Conservation (phyloP, 257 asterid genomes). For the Galeopsis tetrahit region DNA sequence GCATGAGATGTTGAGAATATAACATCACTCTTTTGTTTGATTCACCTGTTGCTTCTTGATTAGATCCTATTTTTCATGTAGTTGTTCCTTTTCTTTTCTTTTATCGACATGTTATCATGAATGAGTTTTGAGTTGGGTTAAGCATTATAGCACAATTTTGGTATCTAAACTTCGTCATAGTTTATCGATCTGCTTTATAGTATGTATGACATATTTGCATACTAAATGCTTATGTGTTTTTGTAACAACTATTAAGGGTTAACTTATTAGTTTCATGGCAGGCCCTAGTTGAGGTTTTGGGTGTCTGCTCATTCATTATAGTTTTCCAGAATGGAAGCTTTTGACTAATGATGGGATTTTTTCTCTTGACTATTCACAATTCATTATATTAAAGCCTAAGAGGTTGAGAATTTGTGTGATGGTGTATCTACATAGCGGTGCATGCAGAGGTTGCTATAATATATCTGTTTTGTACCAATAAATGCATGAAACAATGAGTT, state of each 20-base stretch:
- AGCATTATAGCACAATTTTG: not conserved
- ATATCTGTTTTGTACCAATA: conserved; percentile 21
- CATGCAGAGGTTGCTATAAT: conserved; percentile 17
- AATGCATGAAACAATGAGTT: not conserved
- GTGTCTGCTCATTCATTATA: not conserved
- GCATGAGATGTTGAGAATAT: conserved; percentile 18
- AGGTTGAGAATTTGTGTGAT: not conserved
- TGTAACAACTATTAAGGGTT: conserved; percentile 14
- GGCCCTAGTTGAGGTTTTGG: conserved; percentile 15
- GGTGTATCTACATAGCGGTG: conserved; percentile 24
- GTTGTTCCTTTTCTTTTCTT: not conserved
- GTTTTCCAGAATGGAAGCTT: conserved; percentile 2
- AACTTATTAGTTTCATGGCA: conserved; percentile 5
- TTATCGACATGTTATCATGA: conserved; percentile 15
- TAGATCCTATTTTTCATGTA: conserved; percentile 18
- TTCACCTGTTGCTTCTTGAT: conserved; percentile 17
- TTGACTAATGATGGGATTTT: not conserved
- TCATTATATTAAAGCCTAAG: conserved; percentile 18
- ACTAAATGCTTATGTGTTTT: conserved; percentile 6
- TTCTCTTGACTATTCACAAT: conserved; percentile 7
- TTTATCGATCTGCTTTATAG: conserved; percentile 15
- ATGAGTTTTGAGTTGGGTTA: conserved; percentile 27
- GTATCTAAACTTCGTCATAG: conserved; percentile 8
- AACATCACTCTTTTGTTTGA: conserved; percentile 20
- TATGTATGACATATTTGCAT: conserved; percentile 16